These are phyloP conservation scores for Lyophyllum atratum DNA, from an alignment of 768 basidiomycete genomes.

Conservation along the genomic window DNA sequence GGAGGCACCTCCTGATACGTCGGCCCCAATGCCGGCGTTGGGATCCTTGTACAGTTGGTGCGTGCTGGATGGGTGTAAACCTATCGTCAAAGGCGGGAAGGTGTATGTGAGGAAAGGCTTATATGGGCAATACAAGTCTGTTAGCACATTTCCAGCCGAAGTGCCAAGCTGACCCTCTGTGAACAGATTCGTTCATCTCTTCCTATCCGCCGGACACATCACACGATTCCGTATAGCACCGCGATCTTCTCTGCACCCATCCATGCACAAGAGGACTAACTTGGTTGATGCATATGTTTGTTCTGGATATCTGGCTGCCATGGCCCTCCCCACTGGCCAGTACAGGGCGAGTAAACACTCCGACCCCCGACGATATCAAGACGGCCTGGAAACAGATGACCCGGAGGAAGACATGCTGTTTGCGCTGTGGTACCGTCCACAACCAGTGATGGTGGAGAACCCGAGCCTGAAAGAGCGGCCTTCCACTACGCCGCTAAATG, in stretches of 20 bases:
- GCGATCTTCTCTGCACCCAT: slow-evolving; percentile 56
- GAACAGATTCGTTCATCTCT: slow-evolving; percentile 65
- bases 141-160: slow-evolving; percentile 7
- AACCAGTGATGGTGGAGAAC: slow-evolving; percentile 25
- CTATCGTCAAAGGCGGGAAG: slow-evolving; percentile 73
- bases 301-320: slow-evolving; percentile 83
- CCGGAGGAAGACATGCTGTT: slow-evolving; percentile 87
- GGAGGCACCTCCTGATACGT: slow-evolving; percentile 54
- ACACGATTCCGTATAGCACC: slow-evolving; percentile 70
- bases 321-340: slow-evolving; percentile 64
- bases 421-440: slow-evolving; percentile 69
- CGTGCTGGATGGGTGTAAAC: slow-evolving; percentile 73
- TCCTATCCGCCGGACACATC: slow-evolving; percentile 76
- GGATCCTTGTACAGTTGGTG: slow-evolving; percentile 86
- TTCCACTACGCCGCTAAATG: slow-evolving; percentile 26
- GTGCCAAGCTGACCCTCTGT: slow-evolving; percentile 1
- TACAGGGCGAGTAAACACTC: slow-evolving; percentile 53
- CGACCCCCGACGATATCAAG: slow-evolving; percentile 77
- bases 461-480: slow-evolving; percentile 16
- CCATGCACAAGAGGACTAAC: slow-evolving; percentile 54
- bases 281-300: slow-evolving; percentile 79
- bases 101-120: slow-evolving; percentile 72
- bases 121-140: slow-evolving; percentile 79
- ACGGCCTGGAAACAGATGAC: slow-evolving; percentile 89
- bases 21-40: slow-evolving; percentile 57